Conservation (phyloP, 2,329 filamentous ascomycete species). For the Alternaria ventricosa region DNA sequence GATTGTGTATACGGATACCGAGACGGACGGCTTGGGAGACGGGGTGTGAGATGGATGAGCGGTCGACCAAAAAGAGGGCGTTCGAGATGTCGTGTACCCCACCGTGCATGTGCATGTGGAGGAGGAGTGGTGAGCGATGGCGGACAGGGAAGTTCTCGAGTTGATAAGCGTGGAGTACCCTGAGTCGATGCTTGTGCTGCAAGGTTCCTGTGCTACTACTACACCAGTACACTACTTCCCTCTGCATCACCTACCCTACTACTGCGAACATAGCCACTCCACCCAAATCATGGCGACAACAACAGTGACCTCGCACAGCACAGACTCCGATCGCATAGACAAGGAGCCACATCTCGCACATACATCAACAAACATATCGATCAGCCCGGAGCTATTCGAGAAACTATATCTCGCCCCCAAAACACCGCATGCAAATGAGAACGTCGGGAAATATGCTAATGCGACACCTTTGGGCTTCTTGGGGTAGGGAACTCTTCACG, state of each 20-base stretch:
- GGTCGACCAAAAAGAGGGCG: background rate
- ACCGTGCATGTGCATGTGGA: background rate
- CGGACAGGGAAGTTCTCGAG: background rate
- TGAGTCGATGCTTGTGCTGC: background rate
- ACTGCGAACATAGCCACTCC: conserved; percentile 2
- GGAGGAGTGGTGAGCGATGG: background rate
- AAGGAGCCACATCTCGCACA: conserved; percentile 27
- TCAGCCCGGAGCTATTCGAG: conserved; percentile 39
- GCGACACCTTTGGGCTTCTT: conserved; percentile 38
- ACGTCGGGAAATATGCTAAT: conserved; percentile 30
- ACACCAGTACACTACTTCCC: background rate
- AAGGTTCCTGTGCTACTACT: background rate
- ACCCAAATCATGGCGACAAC: conserved; percentile 3
- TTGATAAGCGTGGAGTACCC: background rate
- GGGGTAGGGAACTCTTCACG: conserved; percentile 19
- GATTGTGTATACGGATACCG: background rate
- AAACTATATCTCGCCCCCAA: conserved; percentile 38
- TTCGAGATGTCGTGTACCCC: background rate
- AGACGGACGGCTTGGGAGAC: background rate
- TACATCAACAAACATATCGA: conserved; percentile 33
- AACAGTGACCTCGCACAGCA: conserved; percentile 10
- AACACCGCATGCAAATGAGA: conserved; percentile 27
- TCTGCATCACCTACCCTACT: background rate
- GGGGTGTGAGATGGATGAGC: background rate
- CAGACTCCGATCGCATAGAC: conserved; percentile 23